A percentile compares a stretch with the other conserved stretches of the same genome.
These are phyloP conservation scores for Chrysophaeum taylorii DNA, from an alignment of 352 stramenopile genomes.

Conservation along the genomic window DNA sequence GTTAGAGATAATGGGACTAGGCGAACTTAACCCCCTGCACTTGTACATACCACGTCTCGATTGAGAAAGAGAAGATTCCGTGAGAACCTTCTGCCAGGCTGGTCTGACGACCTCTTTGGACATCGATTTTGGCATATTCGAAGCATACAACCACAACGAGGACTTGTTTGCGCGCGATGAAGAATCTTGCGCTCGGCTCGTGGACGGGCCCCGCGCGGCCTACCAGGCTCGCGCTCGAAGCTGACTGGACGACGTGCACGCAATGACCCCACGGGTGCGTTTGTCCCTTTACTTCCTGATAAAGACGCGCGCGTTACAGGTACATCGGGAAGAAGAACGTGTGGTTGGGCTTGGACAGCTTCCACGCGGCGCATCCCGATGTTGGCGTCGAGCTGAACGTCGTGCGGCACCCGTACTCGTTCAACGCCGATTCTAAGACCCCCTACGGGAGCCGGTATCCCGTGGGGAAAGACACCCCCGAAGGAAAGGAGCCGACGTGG, in stretches of 20 bases:
- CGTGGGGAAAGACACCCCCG: not conserved
- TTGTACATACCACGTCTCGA: too few species aligned
- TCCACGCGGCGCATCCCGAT: not conserved
- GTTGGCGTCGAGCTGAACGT: not conserved
- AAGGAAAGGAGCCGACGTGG: slow-evolving; percentile 2
- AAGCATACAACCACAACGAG: too few species aligned
- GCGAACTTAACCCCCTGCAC: too few species aligned
- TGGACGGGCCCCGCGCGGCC: not conserved
- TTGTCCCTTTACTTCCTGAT: not conserved
- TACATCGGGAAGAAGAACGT: slow-evolving; percentile 14
- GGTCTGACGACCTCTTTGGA: too few species aligned
- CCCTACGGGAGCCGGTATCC: not conserved
- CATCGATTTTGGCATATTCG: too few species aligned
- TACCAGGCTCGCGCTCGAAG: not conserved
- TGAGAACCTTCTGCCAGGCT: too few species aligned
- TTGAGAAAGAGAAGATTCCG: too few species aligned
- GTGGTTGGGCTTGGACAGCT: not conserved
- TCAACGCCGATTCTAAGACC: not conserved
- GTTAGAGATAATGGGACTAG: too few species aligned
- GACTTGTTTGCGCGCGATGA: too few species aligned
- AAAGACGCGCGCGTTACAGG: not conserved
- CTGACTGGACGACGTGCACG: not conserved
- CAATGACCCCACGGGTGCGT: not conserved
- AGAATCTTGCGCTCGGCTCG: not conserved
- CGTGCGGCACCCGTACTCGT: not conserved